Base-by-base conservation (phyloP, 768 basidiomycete species). In the Tephrocybe sp. region DNA sequence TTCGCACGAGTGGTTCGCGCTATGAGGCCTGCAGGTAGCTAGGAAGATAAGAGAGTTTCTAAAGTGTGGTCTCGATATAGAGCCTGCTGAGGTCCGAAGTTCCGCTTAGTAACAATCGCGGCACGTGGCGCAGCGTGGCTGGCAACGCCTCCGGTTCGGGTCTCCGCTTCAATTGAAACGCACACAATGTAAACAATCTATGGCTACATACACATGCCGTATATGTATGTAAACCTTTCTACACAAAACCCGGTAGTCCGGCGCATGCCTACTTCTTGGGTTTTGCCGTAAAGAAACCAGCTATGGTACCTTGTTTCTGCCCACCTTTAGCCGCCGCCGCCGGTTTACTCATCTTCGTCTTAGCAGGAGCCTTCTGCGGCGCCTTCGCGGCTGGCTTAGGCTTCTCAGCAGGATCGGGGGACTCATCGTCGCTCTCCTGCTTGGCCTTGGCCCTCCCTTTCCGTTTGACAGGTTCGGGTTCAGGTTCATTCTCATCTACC, bases 401-500 rank as follows among this genome's bases (percentile, higher is more conserved):
- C 32, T 55, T 56, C 2, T 50, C 42, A 12, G 47, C 41, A 16
- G 57, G 27, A 21, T 31, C 26, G 9, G 42, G 15, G 6, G 40
- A 47, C 25, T 53, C 53, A 28, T 45, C 44, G 8, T 27, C 44
- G 15, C 43, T 39, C 16, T 54, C 47, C 34, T 58, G 53, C 52
- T 59, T 61, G 4, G 47, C 51, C 39, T 61, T 61, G 1, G 58
- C 50, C 37, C 63, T 64, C 27, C 56, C 55, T 55, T 67, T 71
- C n/a, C 49, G 54, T 51, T 69, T 68, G 2, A 61, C 49, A 48
- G 47, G 26, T 24, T 54, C 49, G 26, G 55, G 51, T 22, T 64
- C 74, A 2, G 65, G 64, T 50, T 77, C 83, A 18, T 84, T 76
- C 49, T 83, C 86, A 7, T 78, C 79, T 7, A 86, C 86, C 8